Percentiles rank a stretch among this genome's conserved stretches.
Conservation (phyloP, 805 yeast species). For the Candida tammaniensis region DNA sequence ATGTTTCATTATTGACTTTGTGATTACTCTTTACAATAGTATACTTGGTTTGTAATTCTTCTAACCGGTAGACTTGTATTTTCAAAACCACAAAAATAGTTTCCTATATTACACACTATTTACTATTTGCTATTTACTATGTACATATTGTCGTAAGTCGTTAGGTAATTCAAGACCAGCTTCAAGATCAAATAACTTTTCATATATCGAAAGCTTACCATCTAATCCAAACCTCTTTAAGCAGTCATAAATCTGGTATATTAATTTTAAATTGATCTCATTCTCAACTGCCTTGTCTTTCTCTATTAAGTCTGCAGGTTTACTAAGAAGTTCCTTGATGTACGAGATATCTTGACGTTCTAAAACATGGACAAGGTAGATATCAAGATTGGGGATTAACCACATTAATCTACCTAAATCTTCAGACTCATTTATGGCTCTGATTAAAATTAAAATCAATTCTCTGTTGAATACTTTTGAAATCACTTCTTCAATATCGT, state of each 20-base stretch:
- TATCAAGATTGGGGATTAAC: conserved; percentile 34
- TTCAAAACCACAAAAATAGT: too few relatives aligned
- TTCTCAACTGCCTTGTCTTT: background rate
- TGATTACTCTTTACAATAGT: too few relatives aligned
- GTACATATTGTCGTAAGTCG: conserved; percentile 1
- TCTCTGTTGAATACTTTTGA: conserved; percentile 19
- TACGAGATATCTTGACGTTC: background rate
- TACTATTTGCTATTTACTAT: too few relatives aligned
- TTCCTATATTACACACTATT: conserved; percentile 3
- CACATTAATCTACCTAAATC: conserved; percentile 35
- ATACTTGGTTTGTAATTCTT: too few relatives aligned
- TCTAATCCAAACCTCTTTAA: conserved; percentile 24
- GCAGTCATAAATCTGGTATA: conserved; percentile 17
- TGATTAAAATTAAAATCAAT: conserved; percentile 20
- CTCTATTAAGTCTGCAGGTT: conserved; percentile 3
- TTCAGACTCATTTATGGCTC: conserved; percentile 22
- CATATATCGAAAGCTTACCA: conserved; percentile 24
- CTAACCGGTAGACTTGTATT: too few relatives aligned
- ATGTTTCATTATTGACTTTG: too few relatives aligned
- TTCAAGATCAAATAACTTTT: conserved; percentile 10
- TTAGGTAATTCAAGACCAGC: background rate
- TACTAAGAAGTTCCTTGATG: background rate
- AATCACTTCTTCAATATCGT: conserved; percentile 13
- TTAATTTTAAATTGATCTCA: conserved; percentile 13
- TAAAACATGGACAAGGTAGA: conserved; percentile 5